phyloP scores from a whole-genome alignment of 257 asterid species.

The Solanum ossicruentum region DNA sequence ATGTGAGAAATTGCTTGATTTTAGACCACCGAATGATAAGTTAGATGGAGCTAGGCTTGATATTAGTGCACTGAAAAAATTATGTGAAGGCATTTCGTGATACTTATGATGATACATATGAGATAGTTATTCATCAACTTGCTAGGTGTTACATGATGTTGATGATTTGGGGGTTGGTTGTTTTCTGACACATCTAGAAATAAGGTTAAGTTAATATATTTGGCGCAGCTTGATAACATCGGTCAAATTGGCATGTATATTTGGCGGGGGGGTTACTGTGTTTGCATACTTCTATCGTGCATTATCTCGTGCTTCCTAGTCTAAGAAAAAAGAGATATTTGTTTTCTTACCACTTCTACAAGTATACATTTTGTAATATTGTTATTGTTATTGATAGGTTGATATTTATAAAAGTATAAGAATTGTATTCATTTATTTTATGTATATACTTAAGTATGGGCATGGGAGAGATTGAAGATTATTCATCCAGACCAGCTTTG shows the following conservation, averaged over 20 bases:
- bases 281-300: conserved; percentile 70
- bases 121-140: conserved; percentile 25
- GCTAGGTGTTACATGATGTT: conserved; percentile 74
- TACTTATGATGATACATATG: conserved; percentile 52
- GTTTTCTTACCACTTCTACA: background rate
- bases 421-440: background rate
- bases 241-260: conserved; percentile 50
- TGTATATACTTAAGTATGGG: background rate
- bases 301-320: conserved; percentile 57
- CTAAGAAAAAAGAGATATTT: conserved; percentile 32
- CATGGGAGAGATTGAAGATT: background rate
- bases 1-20: conserved; percentile 60
- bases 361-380: background rate
- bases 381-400: conserved; percentile 35
- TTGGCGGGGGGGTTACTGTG: conserved; percentile 74
- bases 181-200: conserved; percentile 74
- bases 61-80: conserved; percentile 49
- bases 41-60: conserved; percentile 70
- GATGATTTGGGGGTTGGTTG: conserved; percentile 56
- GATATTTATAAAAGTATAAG: conserved; percentile 32
- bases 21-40: conserved; percentile 52
- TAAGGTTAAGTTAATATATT: conserved; percentile 75
- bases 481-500: background rate
- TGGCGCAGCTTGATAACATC: conserved; percentile 65
- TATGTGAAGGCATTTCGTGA: conserved; percentile 44